phyloP scores from a whole-genome alignment of 345 rosid genomes.

The Clausena lansium region DNA sequence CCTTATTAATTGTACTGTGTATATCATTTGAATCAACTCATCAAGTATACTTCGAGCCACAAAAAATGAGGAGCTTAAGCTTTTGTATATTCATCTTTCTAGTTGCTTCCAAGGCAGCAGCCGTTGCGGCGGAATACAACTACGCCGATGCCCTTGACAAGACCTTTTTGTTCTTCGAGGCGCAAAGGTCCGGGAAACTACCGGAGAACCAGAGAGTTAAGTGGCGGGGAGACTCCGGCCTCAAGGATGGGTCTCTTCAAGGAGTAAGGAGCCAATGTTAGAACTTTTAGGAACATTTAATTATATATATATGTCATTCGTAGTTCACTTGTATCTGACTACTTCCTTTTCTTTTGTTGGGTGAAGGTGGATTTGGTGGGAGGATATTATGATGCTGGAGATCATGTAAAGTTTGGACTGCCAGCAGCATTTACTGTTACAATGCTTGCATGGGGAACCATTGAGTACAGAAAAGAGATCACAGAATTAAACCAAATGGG shows the following conservation, averaged over 20 bases:
- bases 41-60: not conserved
- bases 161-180: slow-evolving; percentile 67
- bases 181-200: slow-evolving; percentile 64
- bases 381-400: slow-evolving; percentile 94
- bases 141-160: slow-evolving; percentile 57
- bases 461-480: slow-evolving; percentile 62
- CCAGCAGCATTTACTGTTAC: slow-evolving; percentile 82
- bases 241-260: slow-evolving; percentile 53
- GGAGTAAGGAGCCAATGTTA: slow-evolving; percentile 25
- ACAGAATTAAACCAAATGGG: slow-evolving; percentile 54
- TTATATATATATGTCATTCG: no score
- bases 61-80: slow-evolving; percentile 20
- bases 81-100: slow-evolving; percentile 19
- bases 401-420: slow-evolving; percentile 86
- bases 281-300: no score
- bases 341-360: not conserved
- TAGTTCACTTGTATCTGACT: not conserved
- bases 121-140: slow-evolving; percentile 31
- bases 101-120: slow-evolving; percentile 22
- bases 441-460: slow-evolving; percentile 73
- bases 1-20: no score
- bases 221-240: slow-evolving; percentile 67
- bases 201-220: slow-evolving; percentile 46
- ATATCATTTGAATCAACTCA: not conserved
- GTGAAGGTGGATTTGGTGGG: slow-evolving; percentile 74